Evolutionary conservation across 2,329 filamentous ascomycete genomes (phyloP).

Genomic region (Bipolaris victoriae): DNA sequence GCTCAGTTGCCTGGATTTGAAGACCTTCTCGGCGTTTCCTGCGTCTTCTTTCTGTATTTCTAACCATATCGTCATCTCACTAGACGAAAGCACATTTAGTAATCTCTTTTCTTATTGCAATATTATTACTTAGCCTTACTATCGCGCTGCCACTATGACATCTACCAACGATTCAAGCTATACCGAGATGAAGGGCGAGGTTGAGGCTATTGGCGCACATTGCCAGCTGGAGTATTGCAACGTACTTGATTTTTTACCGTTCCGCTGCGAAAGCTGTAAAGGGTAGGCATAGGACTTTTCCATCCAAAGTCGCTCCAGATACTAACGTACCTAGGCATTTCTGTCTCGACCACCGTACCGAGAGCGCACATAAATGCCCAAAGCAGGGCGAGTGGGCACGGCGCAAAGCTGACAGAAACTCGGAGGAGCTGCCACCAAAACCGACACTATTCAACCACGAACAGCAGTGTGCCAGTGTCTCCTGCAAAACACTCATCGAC

Average conservation of each 20-base stretch:
- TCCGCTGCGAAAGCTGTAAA: slow-evolving; percentile 87
- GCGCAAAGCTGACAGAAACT: slow-evolving; percentile 51
- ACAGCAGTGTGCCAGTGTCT: slow-evolving; percentile 70
- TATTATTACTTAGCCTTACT: no score
- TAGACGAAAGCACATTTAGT: no score
- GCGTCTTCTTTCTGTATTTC: slow-evolving; percentile 17
- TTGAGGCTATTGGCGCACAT: slow-evolving; percentile 84
- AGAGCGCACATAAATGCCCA: slow-evolving; percentile 75
- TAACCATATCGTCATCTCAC: no score
- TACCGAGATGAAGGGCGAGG: slow-evolving; percentile 76
- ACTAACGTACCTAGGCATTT: slow-evolving; percentile 74
- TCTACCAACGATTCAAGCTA: slow-evolving; percentile 46
- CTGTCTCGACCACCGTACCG: slow-evolving; percentile 92
- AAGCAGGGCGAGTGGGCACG: slow-evolving; percentile 66
- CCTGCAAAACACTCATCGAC: slow-evolving; percentile 74
- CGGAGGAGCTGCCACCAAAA: slow-evolving; percentile 48
- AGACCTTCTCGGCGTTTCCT: slow-evolving; percentile 31
- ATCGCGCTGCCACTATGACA: no score
- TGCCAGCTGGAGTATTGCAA: slow-evolving; percentile 92
- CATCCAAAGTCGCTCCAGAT: no score
- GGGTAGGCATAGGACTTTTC: slow-evolving; percentile 55
- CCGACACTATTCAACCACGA: slow-evolving; percentile 65
- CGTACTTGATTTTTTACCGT: slow-evolving; percentile 94
- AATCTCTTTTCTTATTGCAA: no score
- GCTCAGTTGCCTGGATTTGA: slow-evolving; percentile 22